These are phyloP conservation scores for Toxoplasma gondii DNA, from an alignment of 169 alveolate genomes.

Conservation along the genomic window DNA sequence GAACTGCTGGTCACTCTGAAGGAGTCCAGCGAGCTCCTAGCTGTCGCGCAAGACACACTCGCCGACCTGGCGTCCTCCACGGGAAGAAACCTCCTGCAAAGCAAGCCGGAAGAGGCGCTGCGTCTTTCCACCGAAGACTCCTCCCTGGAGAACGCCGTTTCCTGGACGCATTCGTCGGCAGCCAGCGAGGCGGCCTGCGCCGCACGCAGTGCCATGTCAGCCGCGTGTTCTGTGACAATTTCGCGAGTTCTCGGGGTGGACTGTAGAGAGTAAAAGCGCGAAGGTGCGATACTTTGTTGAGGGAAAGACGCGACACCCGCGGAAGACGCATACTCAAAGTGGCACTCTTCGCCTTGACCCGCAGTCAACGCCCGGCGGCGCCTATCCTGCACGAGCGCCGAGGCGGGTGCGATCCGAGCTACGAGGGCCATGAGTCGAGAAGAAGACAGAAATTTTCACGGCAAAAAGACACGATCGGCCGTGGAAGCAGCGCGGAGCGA, in stretches of 20 bases:
- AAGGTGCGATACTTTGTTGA: neutral
- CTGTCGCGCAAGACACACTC: neutral
- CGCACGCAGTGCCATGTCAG: neutral
- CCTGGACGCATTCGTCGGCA: neutral
- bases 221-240: neutral
- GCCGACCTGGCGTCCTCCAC: neutral
- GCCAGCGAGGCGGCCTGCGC: neutral
- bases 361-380: neutral
- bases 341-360: neutral
- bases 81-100: neutral
- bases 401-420: neutral
- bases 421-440: neutral
- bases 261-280: neutral
- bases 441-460: neutral
- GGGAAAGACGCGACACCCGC: neutral
- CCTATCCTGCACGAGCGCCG: neutral
- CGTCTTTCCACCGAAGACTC: neutral
- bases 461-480: neutral
- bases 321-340: neutral
- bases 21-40: neutral
- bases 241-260: neutral
- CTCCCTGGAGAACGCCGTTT: too few species aligned
- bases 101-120: neutral
- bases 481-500: too few species aligned
- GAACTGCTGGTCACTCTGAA: too few species aligned